phyloP scores from a whole-genome alignment of 768 basidiomycete genomes.

The Hericium rajendrae region DNA sequence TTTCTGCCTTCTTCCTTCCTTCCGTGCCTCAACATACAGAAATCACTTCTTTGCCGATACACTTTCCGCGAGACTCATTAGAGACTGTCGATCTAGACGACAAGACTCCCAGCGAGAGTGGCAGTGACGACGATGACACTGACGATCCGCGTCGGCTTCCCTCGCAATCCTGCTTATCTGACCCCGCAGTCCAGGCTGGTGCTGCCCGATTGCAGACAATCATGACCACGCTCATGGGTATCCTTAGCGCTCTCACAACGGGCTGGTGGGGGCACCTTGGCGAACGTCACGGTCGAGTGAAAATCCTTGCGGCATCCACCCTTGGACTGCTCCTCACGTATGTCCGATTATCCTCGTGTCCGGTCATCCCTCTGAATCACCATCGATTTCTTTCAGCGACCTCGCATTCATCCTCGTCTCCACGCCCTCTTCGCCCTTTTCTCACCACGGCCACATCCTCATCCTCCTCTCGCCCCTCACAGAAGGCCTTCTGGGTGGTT shows the following conservation, averaged over 20 bases:
- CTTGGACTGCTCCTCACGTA: constrained; percentile 69
- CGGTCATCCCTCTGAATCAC: background rate
- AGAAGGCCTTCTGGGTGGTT: constrained; percentile 77
- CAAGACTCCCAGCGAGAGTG: constrained; percentile 3
- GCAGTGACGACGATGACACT: constrained; percentile 19
- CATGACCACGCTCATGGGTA: constrained; percentile 69
- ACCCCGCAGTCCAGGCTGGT: constrained; percentile 54
- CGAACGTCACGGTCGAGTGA: constrained; percentile 68
- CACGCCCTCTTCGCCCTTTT: constrained; percentile 45
- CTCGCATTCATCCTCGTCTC: constrained; percentile 73
- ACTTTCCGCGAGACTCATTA: background rate
- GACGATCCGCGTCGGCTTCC: constrained; percentile 31
- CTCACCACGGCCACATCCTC: constrained; percentile 59
- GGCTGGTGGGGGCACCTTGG: constrained; percentile 82
- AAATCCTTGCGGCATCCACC: constrained; percentile 56
- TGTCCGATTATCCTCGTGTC: constrained; percentile 32
- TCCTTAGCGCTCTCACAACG: constrained; percentile 72
- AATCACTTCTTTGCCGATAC: background rate
- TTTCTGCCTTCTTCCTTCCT: background rate
- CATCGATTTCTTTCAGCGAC: constrained; percentile 42
- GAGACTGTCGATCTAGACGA: background rate
- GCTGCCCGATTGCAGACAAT: constrained; percentile 70
- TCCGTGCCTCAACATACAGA: background rate
- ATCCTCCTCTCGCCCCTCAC: constrained; percentile 70
- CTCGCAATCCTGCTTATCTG: constrained; percentile 29